Base-by-base conservation (phyloP, 495 filamentous ascomycete genomes). In the Xylona heveae region DNA sequence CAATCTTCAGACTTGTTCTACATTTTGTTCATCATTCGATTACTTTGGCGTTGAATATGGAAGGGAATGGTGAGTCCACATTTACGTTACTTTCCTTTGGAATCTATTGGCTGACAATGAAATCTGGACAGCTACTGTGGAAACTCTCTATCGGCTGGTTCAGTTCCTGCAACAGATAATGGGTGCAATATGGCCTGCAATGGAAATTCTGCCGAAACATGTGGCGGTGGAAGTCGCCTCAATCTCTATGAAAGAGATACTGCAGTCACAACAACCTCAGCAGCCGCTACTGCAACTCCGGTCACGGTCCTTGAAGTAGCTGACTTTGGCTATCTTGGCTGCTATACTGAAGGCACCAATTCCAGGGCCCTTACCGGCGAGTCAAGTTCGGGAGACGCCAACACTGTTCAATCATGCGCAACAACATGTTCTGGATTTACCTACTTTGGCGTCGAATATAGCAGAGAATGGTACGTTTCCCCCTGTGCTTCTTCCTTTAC, bases 211-310 rank as follows among this genome's bases (percentile, higher is more conserved):
- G n/a, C n/a, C n/a, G n/a, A n/a, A n/a, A n/a, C n/a, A n/a, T n/a
- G n/a, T n/a, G n/a, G n/a, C n/a, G n/a, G n/a, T n/a, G n/a, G n/a
- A n/a, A n/a, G n/a, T n/a, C n/a, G n/a, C n/a, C n/a, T n/a, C n/a
- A n/a, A n/a, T n/a, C n/a, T n/a, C n/a, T n/a, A n/a, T n/a, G n/a
- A n/a, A n/a, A n/a, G n/a, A n/a, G n/a, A n/a, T n/a, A n/a, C n/a
- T n/a, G n/a, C n/a, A n/a, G n/a, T n/a, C n/a, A n/a, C n/a, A n/a
- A n/a, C n/a, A n/a, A n/a, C n/a, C n/a, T n/a, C n/a, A n/a, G n/a
- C n/a, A n/a, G n/a, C n/a, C n/a, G n/a, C 34, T 12, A 28, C 29
- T 12, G 8, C 34, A 19, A 35, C 34, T 14, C 6, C 30, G 5
- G 17, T 13, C 2, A 4, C 30, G 2, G 30, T 18, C 7, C 14